phyloP scores from a whole-genome alignment of 257 asterid species.

The Fraxinus anomala region DNA sequence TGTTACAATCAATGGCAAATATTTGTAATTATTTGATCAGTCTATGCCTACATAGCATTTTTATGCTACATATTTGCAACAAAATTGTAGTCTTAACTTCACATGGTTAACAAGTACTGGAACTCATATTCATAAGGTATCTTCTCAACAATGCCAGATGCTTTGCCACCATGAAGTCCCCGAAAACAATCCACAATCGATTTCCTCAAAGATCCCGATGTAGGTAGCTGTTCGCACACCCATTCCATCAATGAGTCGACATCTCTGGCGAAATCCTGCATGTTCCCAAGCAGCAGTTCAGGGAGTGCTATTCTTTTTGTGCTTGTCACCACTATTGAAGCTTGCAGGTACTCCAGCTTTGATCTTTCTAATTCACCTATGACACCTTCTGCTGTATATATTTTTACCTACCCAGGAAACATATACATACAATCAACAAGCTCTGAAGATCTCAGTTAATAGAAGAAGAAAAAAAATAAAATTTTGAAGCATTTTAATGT shows the following conservation, averaged over 20 bases:
- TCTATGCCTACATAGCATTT: not conserved
- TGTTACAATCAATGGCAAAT: not conserved
- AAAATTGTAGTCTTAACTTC: not conserved
- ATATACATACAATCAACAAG: not conserved
- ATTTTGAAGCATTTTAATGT: too few relatives aligned
- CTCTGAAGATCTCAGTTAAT: not conserved
- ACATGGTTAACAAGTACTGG: slow-evolving; percentile 58
- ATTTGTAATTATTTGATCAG: not conserved
- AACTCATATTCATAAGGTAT: slow-evolving; percentile 79
- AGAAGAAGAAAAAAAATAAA: not conserved
- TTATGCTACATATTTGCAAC: not conserved
- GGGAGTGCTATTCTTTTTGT: slow-evolving; percentile 64
- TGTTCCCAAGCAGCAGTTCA: slow-evolving; percentile 68
- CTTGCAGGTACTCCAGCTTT: slow-evolving; percentile 74
- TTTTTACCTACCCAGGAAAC: slow-evolving; percentile 52
- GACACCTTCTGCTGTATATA: slow-evolving; percentile 82
- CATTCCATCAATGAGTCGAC: slow-evolving; percentile 62
- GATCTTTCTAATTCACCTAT: slow-evolving; percentile 66
- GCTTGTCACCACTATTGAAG: slow-evolving; percentile 68
- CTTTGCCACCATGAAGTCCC: slow-evolving; percentile 43
- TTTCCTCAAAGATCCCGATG: slow-evolving; percentile 74
- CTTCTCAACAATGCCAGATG: slow-evolving; percentile 58
- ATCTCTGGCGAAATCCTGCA: slow-evolving; percentile 61
- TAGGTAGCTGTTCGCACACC: slow-evolving; percentile 78
- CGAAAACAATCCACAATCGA: slow-evolving; percentile 69